A percentile compares a stretch with the other conserved stretches of the same genome.
phyloP scores from a whole-genome alignment of 2,329 filamentous ascomycete species.

The Beauveria sp. region DNA sequence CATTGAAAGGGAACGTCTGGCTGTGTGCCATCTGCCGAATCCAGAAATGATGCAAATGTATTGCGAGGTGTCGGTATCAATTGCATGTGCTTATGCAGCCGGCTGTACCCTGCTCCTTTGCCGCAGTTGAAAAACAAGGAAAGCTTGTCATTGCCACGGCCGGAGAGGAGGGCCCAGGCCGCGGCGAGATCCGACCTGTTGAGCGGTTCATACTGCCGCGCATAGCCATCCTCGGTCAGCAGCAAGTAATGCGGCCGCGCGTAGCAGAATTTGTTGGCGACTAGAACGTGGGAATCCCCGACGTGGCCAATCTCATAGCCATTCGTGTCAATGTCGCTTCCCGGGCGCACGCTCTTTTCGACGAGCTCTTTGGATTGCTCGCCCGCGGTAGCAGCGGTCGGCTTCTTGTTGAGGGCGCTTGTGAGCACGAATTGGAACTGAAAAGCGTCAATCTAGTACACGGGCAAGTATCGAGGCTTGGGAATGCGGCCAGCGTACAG shows the following conservation, averaged over 20 bases:
- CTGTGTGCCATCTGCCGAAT: slow-evolving; percentile 9
- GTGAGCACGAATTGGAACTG: slow-evolving; percentile 13
- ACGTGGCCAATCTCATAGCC: slow-evolving; percentile 34
- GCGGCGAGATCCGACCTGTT: slow-evolving; percentile 32
- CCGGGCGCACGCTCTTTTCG: slow-evolving; percentile 16
- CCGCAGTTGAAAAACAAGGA: slow-evolving; percentile 41
- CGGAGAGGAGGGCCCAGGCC: slow-evolving; percentile 24
- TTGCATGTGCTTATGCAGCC: slow-evolving; percentile 44
- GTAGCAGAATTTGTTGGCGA: slow-evolving; percentile 41
- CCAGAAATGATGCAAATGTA: slow-evolving; percentile 21
- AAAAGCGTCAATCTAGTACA: neutral
- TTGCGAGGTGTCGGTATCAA: slow-evolving; percentile 25
- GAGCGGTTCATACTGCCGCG: slow-evolving; percentile 37
- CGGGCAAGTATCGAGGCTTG: neutral
- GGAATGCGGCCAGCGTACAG: neutral
- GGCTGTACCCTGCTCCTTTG: slow-evolving; percentile 34
- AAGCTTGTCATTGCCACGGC: slow-evolving; percentile 21
- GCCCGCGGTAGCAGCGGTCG: neutral
- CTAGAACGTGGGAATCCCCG: slow-evolving; percentile 35
- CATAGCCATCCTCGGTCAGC: slow-evolving; percentile 37
- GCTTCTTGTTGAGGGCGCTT: slow-evolving; percentile 10
- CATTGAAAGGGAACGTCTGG: slow-evolving; percentile 27
- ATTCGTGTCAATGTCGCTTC: slow-evolving; percentile 34
- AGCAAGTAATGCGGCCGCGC: slow-evolving; percentile 40
- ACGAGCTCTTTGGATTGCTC: neutral